Evolutionary conservation across 768 basidiomycete species (phyloP).

Genomic region (Asterophora parasitica): DNA sequence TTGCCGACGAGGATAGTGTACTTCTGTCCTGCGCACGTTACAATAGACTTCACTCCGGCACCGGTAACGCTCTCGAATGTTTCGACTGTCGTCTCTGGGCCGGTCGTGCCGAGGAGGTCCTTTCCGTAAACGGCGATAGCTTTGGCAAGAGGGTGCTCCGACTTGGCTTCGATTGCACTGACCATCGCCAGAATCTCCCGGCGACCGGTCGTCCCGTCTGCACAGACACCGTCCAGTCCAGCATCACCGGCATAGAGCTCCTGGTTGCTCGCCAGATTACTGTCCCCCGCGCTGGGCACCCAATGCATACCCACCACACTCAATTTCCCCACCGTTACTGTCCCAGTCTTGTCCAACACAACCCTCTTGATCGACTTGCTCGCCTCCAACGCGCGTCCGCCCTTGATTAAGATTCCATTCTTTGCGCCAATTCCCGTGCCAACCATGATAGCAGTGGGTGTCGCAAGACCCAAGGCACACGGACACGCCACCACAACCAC

Average conservation of each 20-base stretch:
- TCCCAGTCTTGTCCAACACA: constrained; percentile 96
- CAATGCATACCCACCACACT: constrained; percentile 74
- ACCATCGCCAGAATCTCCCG: constrained; percentile 74
- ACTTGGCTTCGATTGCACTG: constrained; percentile 81
- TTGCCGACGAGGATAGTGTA: constrained; percentile 73
- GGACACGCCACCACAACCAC: constrained; percentile 98
- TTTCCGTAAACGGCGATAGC: constrained; percentile 85
- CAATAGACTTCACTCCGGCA: constrained; percentile 73
- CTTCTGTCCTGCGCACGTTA: constrained; percentile 48
- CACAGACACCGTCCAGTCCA: constrained; percentile 41
- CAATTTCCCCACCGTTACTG: constrained; percentile 93
- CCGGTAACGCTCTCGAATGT: constrained; percentile 88
- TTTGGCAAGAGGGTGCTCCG: constrained; percentile 95
- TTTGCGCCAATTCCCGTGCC: constrained; percentile 95
- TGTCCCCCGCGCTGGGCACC: constrained; percentile 40
- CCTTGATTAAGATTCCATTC: constrained; percentile 98
- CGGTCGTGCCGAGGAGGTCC: constrained; percentile 43
- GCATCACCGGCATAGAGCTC: constrained; percentile 42
- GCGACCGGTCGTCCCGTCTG: constrained; percentile 58
- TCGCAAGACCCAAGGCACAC: constrained; percentile 92
- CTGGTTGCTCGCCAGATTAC: constrained; percentile 20
- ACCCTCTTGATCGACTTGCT: constrained; percentile 78
- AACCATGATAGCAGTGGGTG: constrained; percentile 99
- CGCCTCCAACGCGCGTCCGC: constrained; percentile 90
- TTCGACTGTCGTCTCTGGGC: constrained; percentile 54